Base-by-base conservation (phyloP, 345 rosid genomes). In the Psidium guajava region DNA sequence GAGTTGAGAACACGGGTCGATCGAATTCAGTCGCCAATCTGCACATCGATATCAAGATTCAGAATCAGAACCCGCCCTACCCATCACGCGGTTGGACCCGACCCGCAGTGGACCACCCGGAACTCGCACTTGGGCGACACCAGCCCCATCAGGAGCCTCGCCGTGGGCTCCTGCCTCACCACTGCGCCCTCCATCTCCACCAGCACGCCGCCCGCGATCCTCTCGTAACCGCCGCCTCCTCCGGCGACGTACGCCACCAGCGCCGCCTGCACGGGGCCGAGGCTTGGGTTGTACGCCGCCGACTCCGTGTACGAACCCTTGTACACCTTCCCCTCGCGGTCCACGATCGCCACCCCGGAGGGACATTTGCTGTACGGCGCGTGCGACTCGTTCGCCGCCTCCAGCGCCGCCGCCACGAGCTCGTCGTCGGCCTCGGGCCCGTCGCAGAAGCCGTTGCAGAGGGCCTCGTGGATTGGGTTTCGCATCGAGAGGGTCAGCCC, bases 241-340 rank as follows among this genome's bases (percentile, higher is more conserved):
- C 93, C 90, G 2, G 87, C 91, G 0, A 96, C 27, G 87, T 89
- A 96, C 54, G 96, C 97, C 89, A 96, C 94, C 84, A 97, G 25
- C 87, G 99, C 98, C 85, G 98, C 98, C 91, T 97, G 99, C 25
- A 94, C 90, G 8, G 99, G 99, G 3, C 99, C 98, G 83, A 97
- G n/a, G 88, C 99, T 97, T 2, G 99, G 99, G 80, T 96, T 97
- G 90, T 92, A 92, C 21, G 99, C 99, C 20, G 98, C 99, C 4
- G 99, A 97, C 87, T 97, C 99, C 92, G 86, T 89, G 82, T 97
- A 97, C 83, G 95, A 93, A 27, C 99, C 99, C 59, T 88, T 88
- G 83, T 93, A 96, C 54, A 97, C 90, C 87, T 95, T 95, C 82
- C 99, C 99, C 16, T 93, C 95, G 28, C 90, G 86, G 83, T 96